A percentile compares a stretch with the other conserved stretches of the same genome.
These are phyloP conservation scores for Amanita fuliginea DNA, from an alignment of 768 basidiomycete genomes.

Conservation along the genomic window DNA sequence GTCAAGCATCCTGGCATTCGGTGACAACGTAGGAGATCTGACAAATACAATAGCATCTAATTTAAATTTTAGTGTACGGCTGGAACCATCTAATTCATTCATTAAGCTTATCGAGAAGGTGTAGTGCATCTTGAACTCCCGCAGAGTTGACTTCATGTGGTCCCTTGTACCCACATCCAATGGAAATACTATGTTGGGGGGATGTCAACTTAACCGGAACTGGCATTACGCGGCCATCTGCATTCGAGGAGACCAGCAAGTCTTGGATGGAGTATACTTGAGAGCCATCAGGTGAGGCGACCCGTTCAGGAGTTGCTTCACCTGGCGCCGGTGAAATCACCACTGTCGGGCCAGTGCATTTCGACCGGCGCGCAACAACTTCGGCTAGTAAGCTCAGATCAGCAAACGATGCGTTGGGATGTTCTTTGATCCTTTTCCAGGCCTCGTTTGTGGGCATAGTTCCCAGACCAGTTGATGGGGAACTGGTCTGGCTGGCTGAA, in stretches of 20 bases:
- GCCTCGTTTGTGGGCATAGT: constrained; percentile 74
- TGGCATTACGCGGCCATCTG: constrained; percentile 24
- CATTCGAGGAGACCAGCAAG: constrained; percentile 37
- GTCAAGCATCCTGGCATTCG: background rate
- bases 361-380: constrained; percentile 76
- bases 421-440: constrained; percentile 76
- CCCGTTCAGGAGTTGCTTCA: constrained; percentile 36
- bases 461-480: constrained; percentile 20
- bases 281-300: constrained; percentile 18
- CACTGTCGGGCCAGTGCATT: constrained; percentile 62
- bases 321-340: constrained; percentile 43
- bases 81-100: too few relatives aligned
- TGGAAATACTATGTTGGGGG: constrained; percentile 41
- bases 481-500: constrained; percentile 12
- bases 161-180: constrained; percentile 50
- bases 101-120: constrained; percentile 48
- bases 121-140: constrained; percentile 65
- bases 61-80: background rate
- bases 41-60: background rate
- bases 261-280: constrained; percentile 5
- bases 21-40: background rate
- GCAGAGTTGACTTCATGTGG: constrained; percentile 63
- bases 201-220: background rate
- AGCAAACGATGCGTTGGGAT: constrained; percentile 81
- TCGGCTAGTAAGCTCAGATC: constrained; percentile 79